Base-by-base conservation (phyloP, 2,329 filamentous ascomycete genomes). In the Sclerotiophoma versabilis region DNA sequence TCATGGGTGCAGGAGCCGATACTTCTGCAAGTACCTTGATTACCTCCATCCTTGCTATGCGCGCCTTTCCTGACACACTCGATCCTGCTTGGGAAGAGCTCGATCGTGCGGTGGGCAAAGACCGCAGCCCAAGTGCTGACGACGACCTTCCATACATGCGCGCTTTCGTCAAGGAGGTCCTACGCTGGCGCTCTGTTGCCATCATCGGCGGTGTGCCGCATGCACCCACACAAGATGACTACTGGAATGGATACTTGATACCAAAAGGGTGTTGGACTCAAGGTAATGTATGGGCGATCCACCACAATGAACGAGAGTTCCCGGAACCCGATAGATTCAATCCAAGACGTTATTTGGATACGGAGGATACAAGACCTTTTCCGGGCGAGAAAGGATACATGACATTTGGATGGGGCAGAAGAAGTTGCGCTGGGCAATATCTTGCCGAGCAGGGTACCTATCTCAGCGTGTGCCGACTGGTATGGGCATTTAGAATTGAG, bases 371-470 rank as follows among this genome's bases (percentile, higher is more conserved):
- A 43, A 58, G 57, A 63, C 60, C 25, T 59, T 79, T 57, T 37
- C 67, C 70, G 0, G 66, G 69, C 0, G 75, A 81, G 59, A 76
- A 81, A 9, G 82, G 84, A 41, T 77, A 81, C 6, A 84, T 82
- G 64, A 77, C 76, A 0, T 86, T 84, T 53, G 83, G 84, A 10
- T 80, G 79, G 5, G 83, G 84, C 0, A 75, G 83, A 5, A 77
- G 84, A 19, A 77, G 84, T 33, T 87, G 84, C 66, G 82, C 80
- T 5, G 84, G 84, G 0, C 81, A 83, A 25, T 80, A 84, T 41
- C 72, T 86, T 12, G 84, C 84, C 1, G 84, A 87, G 68, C 82
- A 85, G 60, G 82, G 84, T 4, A 82, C 82, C 0, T 86, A 82
- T 76, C 80, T 86, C 59, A 83, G 80, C 0, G 75, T 87, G 22